Evolutionary conservation across 371 early-diverging fungal species (phyloP).

Genomic region (Encephalitozoon romaleae): DNA sequence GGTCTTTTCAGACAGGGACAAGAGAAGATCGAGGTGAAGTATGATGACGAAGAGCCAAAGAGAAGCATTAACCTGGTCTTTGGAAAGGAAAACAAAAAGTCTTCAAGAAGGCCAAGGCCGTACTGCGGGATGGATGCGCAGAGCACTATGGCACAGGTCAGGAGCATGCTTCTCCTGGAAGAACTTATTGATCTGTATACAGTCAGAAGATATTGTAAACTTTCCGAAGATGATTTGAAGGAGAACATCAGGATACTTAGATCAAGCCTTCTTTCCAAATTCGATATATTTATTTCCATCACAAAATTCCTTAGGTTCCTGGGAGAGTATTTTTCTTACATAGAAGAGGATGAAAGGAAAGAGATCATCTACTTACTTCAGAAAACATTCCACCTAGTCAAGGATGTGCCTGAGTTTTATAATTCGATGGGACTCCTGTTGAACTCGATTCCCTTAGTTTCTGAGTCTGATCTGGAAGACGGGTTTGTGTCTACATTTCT

Average conservation of each 20-base stretch:
- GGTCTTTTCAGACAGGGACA: not conserved
- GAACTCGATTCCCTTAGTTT: not conserved
- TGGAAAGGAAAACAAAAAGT: slow-evolving; percentile 25
- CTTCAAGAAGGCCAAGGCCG: not conserved
- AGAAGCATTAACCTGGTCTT: not conserved
- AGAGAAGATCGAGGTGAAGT: slow-evolving; percentile 12
- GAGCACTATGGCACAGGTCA: not conserved
- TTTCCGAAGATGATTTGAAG: not conserved
- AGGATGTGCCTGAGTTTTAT: not conserved
- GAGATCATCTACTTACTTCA: not conserved
- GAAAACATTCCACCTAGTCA: not conserved
- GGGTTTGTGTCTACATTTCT: slow-evolving; percentile 5
- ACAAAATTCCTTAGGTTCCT: not conserved
- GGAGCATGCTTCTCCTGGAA: not conserved
- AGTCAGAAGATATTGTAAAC: not conserved
- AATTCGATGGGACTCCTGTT: not conserved
- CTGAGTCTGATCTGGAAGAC: not conserved
- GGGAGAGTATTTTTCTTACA: not conserved
- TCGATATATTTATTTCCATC: not conserved
- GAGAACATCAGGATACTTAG: not conserved
- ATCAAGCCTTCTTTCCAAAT: not conserved
- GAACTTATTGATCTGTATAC: not conserved
- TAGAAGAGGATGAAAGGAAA: not conserved
- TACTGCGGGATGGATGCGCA: not conserved
- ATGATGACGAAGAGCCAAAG: not conserved